These are phyloP conservation scores for Carex myosuroides DNA, from an alignment of 176 grass and related monocot species.

Conservation along the genomic window DNA sequence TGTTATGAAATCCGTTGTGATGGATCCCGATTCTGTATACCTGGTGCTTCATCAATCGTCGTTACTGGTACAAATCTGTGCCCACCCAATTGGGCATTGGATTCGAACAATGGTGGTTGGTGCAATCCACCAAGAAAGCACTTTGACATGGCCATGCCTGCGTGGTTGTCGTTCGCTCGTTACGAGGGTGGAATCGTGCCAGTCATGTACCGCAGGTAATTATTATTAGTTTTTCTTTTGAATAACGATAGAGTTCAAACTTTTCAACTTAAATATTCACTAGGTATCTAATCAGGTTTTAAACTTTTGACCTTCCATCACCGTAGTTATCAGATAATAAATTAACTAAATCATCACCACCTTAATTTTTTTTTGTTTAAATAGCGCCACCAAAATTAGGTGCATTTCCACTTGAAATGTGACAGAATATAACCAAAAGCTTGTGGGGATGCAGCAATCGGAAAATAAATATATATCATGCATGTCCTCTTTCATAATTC, in stretches of 20 bases:
- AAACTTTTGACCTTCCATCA: too few relatives aligned
- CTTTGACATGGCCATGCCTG: conserved; percentile 63
- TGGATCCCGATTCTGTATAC: conserved; percentile 28
- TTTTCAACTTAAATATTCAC: too few relatives aligned
- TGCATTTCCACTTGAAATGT: not conserved
- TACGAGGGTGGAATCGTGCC: conserved; percentile 50
- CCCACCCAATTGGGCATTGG: conserved; percentile 50
- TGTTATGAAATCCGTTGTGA: conserved; percentile 64
- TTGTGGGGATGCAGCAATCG: not conserved
- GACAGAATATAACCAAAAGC: not conserved
- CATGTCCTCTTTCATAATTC: not conserved
- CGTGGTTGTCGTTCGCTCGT: conserved; percentile 40
- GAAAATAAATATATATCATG: not conserved
- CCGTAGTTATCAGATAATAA: not conserved
- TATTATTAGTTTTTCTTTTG: not conserved
- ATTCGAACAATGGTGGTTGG: conserved; percentile 55
- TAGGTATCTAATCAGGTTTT: too few relatives aligned
- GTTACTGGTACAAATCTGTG: conserved; percentile 79
- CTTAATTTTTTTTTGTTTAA: not conserved
- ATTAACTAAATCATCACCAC: not conserved
- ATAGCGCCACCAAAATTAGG: not conserved
- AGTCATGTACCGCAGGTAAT: conserved; percentile 62
- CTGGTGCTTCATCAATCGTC: conserved; percentile 28
- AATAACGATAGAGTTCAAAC: too few relatives aligned
- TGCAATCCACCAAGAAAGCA: conserved; percentile 70